Evolutionary conservation across 768 basidiomycete species (phyloP).

Genomic region (Phlebiopsis flavidoalba): DNA sequence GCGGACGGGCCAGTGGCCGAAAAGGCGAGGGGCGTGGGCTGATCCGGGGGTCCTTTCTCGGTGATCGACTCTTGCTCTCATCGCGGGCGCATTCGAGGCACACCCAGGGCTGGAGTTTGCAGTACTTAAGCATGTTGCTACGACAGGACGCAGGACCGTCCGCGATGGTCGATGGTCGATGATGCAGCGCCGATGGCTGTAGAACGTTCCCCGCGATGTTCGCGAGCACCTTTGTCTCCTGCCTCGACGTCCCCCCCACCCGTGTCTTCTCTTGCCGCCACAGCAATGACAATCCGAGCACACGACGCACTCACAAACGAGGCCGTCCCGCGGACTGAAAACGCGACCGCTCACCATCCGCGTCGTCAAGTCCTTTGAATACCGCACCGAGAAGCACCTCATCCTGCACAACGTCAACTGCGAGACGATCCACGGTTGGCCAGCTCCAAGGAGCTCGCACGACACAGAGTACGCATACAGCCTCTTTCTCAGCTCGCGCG

Average conservation of each 20-base stretch:
- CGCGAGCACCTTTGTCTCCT: background rate
- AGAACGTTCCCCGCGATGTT: background rate
- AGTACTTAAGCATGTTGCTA: too few species aligned
- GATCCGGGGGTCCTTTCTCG: conserved; percentile 2
- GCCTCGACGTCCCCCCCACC: background rate
- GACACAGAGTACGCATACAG: conserved; percentile 46
- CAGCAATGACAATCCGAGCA: conserved; percentile 20
- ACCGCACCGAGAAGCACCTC: conserved; percentile 82
- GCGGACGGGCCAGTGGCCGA: conserved; percentile 5
- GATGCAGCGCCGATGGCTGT: background rate
- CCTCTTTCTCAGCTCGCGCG: background rate
- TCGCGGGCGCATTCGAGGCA: too few species aligned
- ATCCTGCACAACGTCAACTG: conserved; percentile 82
- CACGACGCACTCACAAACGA: conserved; percentile 54
- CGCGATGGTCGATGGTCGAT: too few species aligned
- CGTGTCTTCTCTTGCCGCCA: background rate
- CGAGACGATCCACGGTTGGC: conserved; percentile 69
- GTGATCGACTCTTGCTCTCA: background rate
- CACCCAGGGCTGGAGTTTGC: too few species aligned
- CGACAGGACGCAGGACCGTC: too few species aligned
- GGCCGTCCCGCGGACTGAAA: conserved; percentile 58
- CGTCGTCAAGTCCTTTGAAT: conserved; percentile 93
- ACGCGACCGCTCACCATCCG: conserved; percentile 87
- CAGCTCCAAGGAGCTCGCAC: conserved; percentile 68
- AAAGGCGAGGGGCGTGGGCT: background rate